These are phyloP conservation scores for Kitagawia praeruptora DNA, from an alignment of 129 eudicot genomes.

Conservation along the genomic window DNA sequence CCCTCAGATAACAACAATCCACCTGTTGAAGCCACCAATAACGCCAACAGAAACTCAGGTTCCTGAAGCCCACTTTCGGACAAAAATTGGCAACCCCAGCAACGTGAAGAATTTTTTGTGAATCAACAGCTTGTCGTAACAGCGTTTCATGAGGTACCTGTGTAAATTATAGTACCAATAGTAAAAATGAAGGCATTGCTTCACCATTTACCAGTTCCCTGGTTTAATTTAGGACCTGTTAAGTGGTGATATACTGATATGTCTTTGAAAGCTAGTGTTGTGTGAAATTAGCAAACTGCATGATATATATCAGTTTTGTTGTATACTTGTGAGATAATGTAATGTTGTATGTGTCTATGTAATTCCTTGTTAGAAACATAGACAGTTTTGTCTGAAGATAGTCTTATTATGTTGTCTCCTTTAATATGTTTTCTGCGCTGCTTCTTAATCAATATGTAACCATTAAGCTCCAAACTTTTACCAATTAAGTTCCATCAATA, in stretches of 20 bases:
- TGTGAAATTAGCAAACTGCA: not conserved
- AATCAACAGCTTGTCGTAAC: not conserved
- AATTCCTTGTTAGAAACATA: not conserved
- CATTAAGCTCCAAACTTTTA: too few relatives aligned
- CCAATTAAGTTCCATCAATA: not conserved
- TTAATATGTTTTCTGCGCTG: not conserved
- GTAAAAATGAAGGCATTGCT: not conserved
- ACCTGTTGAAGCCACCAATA: not conserved
- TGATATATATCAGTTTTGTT: not conserved
- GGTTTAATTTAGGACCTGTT: not conserved
- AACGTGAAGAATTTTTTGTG: not conserved
- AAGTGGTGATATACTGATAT: not conserved
- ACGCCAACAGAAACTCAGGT: not conserved
- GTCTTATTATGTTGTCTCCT: too few relatives aligned
- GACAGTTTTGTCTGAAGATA: too few relatives aligned
- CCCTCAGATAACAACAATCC: conserved; percentile 20
- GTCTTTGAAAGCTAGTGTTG: not conserved
- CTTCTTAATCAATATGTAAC: too few relatives aligned
- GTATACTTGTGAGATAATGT: not conserved
- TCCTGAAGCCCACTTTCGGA: not conserved
- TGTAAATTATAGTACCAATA: not conserved
- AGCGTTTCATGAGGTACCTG: not conserved
- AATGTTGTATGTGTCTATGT: not conserved
- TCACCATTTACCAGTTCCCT: not conserved
- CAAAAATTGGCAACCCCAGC: not conserved